Conservation (phyloP, 208 protist genomes). For the Trypanosoma mega region DNA sequence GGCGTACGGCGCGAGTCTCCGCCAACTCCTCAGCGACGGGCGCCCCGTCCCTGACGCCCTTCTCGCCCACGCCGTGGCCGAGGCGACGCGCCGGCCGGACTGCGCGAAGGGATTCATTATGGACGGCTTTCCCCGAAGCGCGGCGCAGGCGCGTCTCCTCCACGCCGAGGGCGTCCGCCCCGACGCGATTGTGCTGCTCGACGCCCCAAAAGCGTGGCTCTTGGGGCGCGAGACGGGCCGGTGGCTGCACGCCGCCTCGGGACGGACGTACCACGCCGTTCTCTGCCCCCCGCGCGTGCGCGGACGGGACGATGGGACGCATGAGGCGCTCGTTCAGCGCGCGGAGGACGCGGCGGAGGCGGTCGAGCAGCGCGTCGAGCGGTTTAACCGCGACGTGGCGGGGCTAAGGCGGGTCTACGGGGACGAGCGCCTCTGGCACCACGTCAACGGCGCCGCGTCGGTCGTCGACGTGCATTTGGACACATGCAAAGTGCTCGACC, state of each 20-base stretch:
- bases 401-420: slow-evolving; percentile 79
- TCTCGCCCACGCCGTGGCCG: slow-evolving; percentile 62
- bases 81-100: slow-evolving; percentile 71
- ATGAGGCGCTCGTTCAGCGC: slow-evolving; percentile 86
- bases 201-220: slow-evolving; percentile 69
- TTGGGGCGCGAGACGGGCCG: slow-evolving; percentile 75
- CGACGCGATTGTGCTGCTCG: slow-evolving; percentile 69
- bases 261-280: slow-evolving; percentile 90
- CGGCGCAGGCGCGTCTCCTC: slow-evolving; percentile 66
- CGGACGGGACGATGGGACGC: slow-evolving; percentile 91
- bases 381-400: slow-evolving; percentile 70
- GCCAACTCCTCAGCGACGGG: slow-evolving; percentile 63
- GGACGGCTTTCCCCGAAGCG: slow-evolving; percentile 85
- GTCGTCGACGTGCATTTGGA: slow-evolving; percentile 72
- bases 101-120: slow-evolving; percentile 90
- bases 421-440: slow-evolving; percentile 43
- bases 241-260: slow-evolving; percentile 83
- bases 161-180: slow-evolving; percentile 48
- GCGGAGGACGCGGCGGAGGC: slow-evolving; percentile 88
- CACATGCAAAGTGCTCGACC: slow-evolving; percentile 72
- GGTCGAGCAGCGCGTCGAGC: slow-evolving; percentile 70
- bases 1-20: slow-evolving; percentile 39
- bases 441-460: slow-evolving; percentile 61
- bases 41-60: slow-evolving; percentile 65
- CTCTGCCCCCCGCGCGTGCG: slow-evolving; percentile 89